These are phyloP conservation scores for Nicotiana undulata DNA, from an alignment of 257 asterid species.

Conservation along the genomic window DNA sequence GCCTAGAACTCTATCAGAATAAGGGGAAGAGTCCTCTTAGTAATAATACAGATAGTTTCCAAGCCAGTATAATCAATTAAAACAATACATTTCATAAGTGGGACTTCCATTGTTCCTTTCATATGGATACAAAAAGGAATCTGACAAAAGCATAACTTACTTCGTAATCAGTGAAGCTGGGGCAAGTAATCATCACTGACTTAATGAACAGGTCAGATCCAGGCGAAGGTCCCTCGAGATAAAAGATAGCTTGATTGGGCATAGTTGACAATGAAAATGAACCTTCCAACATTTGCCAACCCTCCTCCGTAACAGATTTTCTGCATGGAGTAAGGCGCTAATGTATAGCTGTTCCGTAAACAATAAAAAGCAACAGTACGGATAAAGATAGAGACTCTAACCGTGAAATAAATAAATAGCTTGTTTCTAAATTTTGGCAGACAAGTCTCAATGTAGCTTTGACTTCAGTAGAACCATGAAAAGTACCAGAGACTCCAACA, in stretches of 20 bases:
- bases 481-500: conserved; percentile 56
- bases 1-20: conserved; percentile 28
- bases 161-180: conserved; percentile 17
- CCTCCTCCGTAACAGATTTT: conserved; percentile 39
- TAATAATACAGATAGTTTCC: neutral
- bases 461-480: conserved; percentile 40
- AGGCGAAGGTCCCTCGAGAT: conserved; percentile 89
- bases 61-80: neutral
- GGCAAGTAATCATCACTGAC: conserved; percentile 51
- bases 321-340: conserved; percentile 29
- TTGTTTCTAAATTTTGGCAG: conserved; percentile 35
- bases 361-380: neutral
- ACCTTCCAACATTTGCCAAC: conserved; percentile 73
- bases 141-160: conserved; percentile 35
- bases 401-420: conserved; percentile 71
- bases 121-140: neutral
- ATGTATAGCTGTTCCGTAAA: conserved; percentile 11
- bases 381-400: conserved; percentile 11
- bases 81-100: neutral
- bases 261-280: conserved; percentile 46
- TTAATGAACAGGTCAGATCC: conserved; percentile 68
- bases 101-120: neutral
- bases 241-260: conserved; percentile 59
- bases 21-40: neutral
- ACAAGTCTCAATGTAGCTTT: conserved; percentile 73